These are phyloP conservation scores for Violaceomyces palustris DNA, from an alignment of 1,284 basidiomycete genomes.

Conservation along the genomic window DNA sequence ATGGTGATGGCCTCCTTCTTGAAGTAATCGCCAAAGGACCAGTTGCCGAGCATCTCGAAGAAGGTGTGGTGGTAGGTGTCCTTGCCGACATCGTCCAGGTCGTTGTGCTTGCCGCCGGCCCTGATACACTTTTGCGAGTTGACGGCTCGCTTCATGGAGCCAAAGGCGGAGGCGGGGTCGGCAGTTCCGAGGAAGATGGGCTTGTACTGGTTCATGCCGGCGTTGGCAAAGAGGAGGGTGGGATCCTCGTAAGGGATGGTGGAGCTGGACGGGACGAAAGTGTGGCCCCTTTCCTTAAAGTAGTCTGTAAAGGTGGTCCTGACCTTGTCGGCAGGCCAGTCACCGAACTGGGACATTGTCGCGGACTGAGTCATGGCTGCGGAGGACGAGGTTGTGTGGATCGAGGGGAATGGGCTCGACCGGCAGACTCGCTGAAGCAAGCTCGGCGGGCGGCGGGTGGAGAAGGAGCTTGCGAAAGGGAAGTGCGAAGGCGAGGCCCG, in stretches of 20 bases:
- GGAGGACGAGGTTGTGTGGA: neutral
- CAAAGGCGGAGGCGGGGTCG: slow-evolving; percentile 81
- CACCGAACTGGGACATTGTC: slow-evolving; percentile 52
- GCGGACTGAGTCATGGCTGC: slow-evolving; percentile 11
- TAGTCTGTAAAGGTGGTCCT: slow-evolving; percentile 71
- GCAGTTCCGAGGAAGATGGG: slow-evolving; percentile 92
- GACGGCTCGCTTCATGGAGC: slow-evolving; percentile 83
- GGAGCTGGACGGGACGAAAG: slow-evolving; percentile 85
- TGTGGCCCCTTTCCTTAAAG: slow-evolving; percentile 73
- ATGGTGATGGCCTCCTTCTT: slow-evolving; percentile 91
- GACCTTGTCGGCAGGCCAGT: slow-evolving; percentile 68
- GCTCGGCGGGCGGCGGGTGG: too few species aligned
- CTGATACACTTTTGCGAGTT: slow-evolving; percentile 98
- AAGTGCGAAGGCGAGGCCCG: too few species aligned
- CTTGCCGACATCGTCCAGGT: slow-evolving; percentile 96
- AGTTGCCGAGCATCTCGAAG: slow-evolving; percentile 99
- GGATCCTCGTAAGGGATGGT: slow-evolving; percentile 88
- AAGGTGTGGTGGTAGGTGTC: slow-evolving; percentile 94
- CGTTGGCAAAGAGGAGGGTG: slow-evolving; percentile 94
- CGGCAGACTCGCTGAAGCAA: too few species aligned
- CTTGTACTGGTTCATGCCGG: slow-evolving; percentile 68
- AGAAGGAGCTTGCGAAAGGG: too few species aligned
- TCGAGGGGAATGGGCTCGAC: too few species aligned
- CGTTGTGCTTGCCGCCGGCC: slow-evolving; percentile 97
- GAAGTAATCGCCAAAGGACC: slow-evolving; percentile 99